phyloP scores from a whole-genome alignment of 1,284 basidiomycete species.

The Takashimella koratensis region DNA sequence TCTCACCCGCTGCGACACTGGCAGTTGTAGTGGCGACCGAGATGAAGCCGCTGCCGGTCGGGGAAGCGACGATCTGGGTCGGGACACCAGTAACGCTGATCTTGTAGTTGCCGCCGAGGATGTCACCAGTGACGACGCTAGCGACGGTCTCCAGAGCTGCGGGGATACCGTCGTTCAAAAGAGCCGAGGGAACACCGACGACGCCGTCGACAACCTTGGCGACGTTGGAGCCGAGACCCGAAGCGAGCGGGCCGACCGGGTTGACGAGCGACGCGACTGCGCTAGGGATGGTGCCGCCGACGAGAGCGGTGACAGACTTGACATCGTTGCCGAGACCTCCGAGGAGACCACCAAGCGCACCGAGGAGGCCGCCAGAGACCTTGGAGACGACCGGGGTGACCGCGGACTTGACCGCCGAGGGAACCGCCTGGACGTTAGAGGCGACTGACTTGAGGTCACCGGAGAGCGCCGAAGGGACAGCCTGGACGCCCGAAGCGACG shows the following conservation, averaged over 20 bases:
- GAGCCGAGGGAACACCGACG: neutral
- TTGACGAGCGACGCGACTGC: neutral
- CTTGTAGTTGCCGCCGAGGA: neutral
- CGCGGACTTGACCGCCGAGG: neutral
- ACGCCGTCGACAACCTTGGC: neutral
- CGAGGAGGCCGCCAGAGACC: too few relatives aligned
- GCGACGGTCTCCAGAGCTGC: neutral
- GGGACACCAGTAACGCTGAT: neutral
- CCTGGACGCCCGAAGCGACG: neutral
- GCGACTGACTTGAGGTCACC: neutral
- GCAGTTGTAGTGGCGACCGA: neutral
- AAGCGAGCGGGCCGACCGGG: neutral
- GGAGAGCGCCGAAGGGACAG: neutral
- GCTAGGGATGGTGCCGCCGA: neutral
- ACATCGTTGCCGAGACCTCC: neutral
- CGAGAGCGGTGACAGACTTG: neutral
- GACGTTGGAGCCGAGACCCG: neutral
- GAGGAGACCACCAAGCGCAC: neutral
- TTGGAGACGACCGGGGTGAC: neutral
- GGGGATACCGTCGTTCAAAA: neutral
- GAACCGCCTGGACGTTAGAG: neutral
- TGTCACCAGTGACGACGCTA: neutral
- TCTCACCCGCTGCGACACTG: neutral
- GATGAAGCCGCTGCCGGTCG: neutral
- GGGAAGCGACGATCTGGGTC: neutral